Base-by-base conservation (phyloP, 305 asterid genomes). In the Coffea humblotiana region DNA sequence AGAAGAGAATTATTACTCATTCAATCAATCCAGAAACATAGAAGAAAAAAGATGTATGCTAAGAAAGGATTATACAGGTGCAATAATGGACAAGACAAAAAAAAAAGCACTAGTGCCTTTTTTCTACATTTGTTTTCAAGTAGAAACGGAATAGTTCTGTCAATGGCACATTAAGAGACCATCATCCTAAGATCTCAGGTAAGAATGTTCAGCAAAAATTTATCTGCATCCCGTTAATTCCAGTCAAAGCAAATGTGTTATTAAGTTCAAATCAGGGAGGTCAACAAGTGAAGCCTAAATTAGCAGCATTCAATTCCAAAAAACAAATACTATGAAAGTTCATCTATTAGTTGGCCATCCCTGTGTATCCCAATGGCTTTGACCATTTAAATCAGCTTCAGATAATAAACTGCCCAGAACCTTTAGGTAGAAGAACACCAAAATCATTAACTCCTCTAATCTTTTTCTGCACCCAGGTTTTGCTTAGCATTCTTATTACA, bases 1-100 rank as follows among this genome's bases (percentile, higher is more conserved):
- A 82, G 76, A 40, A 79, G 63, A 71, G 40, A 76, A 79, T 37
- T 27, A 74, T 37, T 14, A 7, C 23, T 16, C 47, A 35, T 45
- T 35, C 32, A 64, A 74, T 63, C 43, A 66, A 40, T 40, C 43
- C 43, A 40, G 43, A 3, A 40, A 40, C 77, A 69, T 64, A 7
- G 12, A 54, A 48, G 35, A 51, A 71, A 47, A 15, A 65, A 51
- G 32, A 27, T 18, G 11, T 0, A 25, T 23, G 9, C 27, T 35
- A 23, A 35, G 12, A n/a, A 10, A 47, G 19, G 27, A 35, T n/a
- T 35, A n/a, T 18, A 35, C 35, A 72, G 47, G 67, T 19, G 29
- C 15, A 74, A 35, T 32, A 56, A 18, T 8, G 71, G 47, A 61
- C 65, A 40, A 40, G 61, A 48, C 3, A 13, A 74, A 56, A 35